Base-by-base conservation (phyloP, 192 early-diverging fungal species). In the Mortierella hygrophila region DNA sequence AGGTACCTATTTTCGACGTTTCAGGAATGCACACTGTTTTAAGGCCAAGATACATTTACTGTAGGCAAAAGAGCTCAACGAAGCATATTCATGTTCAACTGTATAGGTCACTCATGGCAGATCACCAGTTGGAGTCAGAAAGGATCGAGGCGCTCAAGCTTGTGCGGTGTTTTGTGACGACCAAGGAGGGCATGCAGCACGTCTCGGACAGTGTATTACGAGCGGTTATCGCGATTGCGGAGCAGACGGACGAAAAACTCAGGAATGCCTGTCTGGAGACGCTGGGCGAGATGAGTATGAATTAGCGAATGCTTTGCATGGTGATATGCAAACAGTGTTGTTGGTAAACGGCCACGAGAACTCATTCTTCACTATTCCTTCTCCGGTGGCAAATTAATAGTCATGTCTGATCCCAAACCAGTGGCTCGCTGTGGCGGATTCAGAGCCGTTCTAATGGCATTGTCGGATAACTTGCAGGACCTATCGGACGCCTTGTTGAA, bases 61-160 rank as follows among this genome's bases (percentile, higher is more conserved):
- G 7, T 57, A 10, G 23, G 68, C 55, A 68, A 75, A 26, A 46
- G 54, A 52, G 21, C 65, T 35, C 57, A 37, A 47, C 10, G 11
- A n/a, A 23, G 37, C 38, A 18, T 15, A n/a, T 71, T 71, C 37
- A 40, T 54, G 46, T 44, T 74, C 2, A 44, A 49, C 73, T 88
- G 88, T 40, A 54, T 95, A 74, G 88, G 88, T 78, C 84, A 52
- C 72, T 86, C 9, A 89, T 93, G 54, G 95, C 95, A 69, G 88
- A 91, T 47, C 89, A 86, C 74, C 63, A 87, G 29, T 90, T 91
- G 74, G 96, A 97, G 55, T 86, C 92, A 42, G 96, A 97, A 74
- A 85, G 95, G 49, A 95, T 95, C 76, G 96, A 97, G 71, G 94
- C 95, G 0, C 76, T 97, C 6, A 95, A 96, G 75, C 88, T 97